phyloP scores from a whole-genome alignment of 2,329 filamentous ascomycete species.

The Cladosporium oxysporum region DNA sequence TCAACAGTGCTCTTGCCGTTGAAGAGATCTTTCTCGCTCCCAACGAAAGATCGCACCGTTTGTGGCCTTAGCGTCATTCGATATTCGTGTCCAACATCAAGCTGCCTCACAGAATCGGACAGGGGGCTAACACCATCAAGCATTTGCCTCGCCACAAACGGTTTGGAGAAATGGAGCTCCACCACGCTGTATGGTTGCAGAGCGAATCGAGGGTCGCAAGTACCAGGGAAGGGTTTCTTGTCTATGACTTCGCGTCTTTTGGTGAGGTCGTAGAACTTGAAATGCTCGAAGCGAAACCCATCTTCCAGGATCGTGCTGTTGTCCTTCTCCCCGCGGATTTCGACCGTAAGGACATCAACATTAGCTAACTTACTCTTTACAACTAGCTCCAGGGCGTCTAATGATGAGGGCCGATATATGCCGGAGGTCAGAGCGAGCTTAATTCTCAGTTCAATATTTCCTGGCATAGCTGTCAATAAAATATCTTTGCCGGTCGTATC shows the following conservation, averaged over 20 bases:
- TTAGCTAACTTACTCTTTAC: neutral
- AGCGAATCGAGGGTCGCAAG: slow-evolving; percentile 7
- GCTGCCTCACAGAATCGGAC: slow-evolving; percentile 6
- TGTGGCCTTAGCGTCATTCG: slow-evolving; percentile 12
- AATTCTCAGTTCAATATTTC: neutral
- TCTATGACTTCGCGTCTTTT: neutral
- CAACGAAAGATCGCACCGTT: neutral
- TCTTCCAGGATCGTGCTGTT: slow-evolving; percentile 6
- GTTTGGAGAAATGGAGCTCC: neutral
- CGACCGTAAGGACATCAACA: neutral
- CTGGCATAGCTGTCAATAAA: neutral
- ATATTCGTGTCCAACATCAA: slow-evolving; percentile 15
- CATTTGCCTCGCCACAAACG: neutral
- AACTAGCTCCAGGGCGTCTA: neutral
- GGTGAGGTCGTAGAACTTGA: slow-evolving; percentile 18
- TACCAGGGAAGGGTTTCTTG: slow-evolving; percentile 13
- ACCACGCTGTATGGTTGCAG: neutral
- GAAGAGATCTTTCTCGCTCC: slow-evolving; percentile 3
- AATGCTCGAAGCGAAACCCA: slow-evolving; percentile 11
- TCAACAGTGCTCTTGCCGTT: neutral
- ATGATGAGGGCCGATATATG: neutral
- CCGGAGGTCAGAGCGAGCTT: neutral
- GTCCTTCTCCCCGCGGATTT: slow-evolving; percentile 5
- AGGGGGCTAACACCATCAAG: neutral
- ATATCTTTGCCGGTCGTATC: neutral